Percentiles rank a stretch among this genome's conserved stretches.
phyloP scores from a whole-genome alignment of 257 asterid species.

The Verbascum thapsus region DNA sequence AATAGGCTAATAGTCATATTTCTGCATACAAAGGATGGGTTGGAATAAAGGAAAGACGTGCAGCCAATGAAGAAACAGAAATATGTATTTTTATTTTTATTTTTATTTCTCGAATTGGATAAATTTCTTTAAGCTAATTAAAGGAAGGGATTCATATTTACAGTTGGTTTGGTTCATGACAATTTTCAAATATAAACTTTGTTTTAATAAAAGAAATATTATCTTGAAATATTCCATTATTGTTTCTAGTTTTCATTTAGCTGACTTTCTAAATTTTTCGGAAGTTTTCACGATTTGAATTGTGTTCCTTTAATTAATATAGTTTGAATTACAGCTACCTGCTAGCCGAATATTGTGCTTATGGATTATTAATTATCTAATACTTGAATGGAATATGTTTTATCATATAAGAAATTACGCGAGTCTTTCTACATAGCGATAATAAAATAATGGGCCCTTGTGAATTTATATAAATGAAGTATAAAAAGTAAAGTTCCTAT shows the following conservation, averaged over 20 bases:
- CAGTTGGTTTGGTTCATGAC: too few relatives aligned
- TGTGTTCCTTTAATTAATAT: too few relatives aligned
- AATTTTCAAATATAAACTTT: too few relatives aligned
- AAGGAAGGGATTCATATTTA: too few relatives aligned
- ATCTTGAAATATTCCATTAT: not conserved
- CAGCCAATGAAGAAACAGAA: conserved; percentile 15
- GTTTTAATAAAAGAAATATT: too few relatives aligned
- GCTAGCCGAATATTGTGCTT: too few relatives aligned
- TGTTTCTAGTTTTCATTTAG: not conserved
- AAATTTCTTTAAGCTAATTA: too few relatives aligned
- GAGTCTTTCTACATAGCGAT: not conserved
- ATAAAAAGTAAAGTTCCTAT: too few relatives aligned
- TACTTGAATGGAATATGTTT: not conserved
- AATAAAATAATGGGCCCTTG: not conserved
- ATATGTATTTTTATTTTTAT: not conserved
- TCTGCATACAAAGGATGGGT: too few relatives aligned
- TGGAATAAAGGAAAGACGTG: conserved; percentile 11
- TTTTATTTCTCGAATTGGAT: too few relatives aligned
- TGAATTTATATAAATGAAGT: conserved; percentile 18
- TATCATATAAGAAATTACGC: not conserved
- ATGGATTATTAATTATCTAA: not conserved
- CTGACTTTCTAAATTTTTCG: not conserved
- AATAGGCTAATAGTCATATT: too few relatives aligned
- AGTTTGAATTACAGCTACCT: too few relatives aligned
- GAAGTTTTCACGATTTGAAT: not conserved